Percentiles rank a stretch among this genome's conserved stretches.
phyloP scores from a whole-genome alignment of 1,284 basidiomycete genomes.

The Trichosporon faecale region DNA sequence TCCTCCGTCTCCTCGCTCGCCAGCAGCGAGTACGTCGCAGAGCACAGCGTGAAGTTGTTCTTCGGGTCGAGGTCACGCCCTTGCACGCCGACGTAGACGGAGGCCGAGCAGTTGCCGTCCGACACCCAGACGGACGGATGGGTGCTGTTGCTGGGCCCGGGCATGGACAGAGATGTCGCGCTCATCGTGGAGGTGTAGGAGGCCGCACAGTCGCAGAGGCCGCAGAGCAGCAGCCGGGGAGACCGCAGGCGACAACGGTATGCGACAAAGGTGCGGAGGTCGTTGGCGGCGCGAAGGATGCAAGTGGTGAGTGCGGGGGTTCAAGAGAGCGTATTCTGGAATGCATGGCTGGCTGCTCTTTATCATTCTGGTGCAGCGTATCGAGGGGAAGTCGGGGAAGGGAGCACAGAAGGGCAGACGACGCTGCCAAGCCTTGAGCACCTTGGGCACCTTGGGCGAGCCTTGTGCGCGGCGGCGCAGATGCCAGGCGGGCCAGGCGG shows the following conservation, averaged over 20 bases:
- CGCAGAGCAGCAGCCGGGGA: neutral
- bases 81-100: neutral
- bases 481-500: no score
- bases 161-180: neutral
- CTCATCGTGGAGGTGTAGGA: neutral
- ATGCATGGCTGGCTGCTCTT: constrained; percentile 2
- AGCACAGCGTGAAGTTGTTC: constrained; percentile 8
- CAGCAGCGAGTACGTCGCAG: neutral
- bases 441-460: no score
- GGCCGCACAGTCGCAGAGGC: neutral
- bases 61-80: constrained; percentile 3
- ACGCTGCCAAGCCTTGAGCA: constrained; percentile 4
- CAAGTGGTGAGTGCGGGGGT: neutral
- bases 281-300: neutral
- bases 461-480: no score
- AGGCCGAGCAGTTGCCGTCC: constrained; percentile 2
- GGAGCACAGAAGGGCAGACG: neutral
- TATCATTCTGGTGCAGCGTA: neutral
- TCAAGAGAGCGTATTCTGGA: neutral
- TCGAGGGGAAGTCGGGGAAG: neutral
- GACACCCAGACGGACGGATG: constrained; percentile 5
- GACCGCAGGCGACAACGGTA: neutral
- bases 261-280: neutral
- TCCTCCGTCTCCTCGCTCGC: neutral
- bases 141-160: neutral